Conservation (phyloP, 495 filamentous ascomycete species). For the Penicillium manginii region DNA sequence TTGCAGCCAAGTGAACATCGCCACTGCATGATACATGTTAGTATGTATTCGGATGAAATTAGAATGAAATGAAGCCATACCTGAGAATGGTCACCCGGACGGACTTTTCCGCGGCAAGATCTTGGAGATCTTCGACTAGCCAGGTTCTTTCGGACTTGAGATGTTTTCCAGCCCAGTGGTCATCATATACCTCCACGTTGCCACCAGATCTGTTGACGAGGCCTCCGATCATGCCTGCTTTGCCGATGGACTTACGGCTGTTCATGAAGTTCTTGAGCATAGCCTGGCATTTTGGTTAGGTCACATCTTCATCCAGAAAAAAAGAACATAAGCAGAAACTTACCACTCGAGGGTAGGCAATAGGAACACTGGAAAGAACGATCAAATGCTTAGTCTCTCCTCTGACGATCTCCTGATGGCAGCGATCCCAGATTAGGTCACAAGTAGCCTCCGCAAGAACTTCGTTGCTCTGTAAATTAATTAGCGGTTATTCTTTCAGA, state of each 20-base stretch:
- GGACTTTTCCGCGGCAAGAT: slow-evolving; percentile 86
- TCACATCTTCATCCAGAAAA: background rate
- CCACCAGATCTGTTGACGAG: slow-evolving; percentile 90
- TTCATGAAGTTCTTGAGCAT: slow-evolving; percentile 75
- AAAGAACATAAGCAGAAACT: slow-evolving; percentile 43
- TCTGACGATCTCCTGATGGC: slow-evolving; percentile 75
- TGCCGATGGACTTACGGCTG: slow-evolving; percentile 84
- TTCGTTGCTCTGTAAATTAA: slow-evolving; percentile 60
- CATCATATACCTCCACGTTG: slow-evolving; percentile 91
- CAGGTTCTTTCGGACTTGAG: slow-evolving; percentile 87
- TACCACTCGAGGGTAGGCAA: slow-evolving; percentile 92
- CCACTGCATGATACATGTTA: slow-evolving; percentile 54
- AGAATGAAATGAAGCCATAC: slow-evolving; percentile 37
- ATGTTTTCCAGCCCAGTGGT: slow-evolving; percentile 96
- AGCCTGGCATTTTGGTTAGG: slow-evolving; percentile 46
- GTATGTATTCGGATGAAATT: background rate
- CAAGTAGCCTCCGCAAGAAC: slow-evolving; percentile 82
- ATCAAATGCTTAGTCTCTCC: slow-evolving; percentile 88
- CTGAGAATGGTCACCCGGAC: slow-evolving; percentile 87
- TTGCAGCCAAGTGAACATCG: slow-evolving; percentile 90
- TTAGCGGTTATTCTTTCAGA: background rate
- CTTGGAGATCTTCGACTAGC: slow-evolving; percentile 87
- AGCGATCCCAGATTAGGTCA: slow-evolving; percentile 81
- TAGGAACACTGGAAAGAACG: slow-evolving; percentile 81
- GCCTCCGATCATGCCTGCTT: slow-evolving; percentile 76